These are phyloP conservation scores for Luzula sylvatica DNA, from an alignment of 176 grass and related monocot genomes.

Conservation along the genomic window DNA sequence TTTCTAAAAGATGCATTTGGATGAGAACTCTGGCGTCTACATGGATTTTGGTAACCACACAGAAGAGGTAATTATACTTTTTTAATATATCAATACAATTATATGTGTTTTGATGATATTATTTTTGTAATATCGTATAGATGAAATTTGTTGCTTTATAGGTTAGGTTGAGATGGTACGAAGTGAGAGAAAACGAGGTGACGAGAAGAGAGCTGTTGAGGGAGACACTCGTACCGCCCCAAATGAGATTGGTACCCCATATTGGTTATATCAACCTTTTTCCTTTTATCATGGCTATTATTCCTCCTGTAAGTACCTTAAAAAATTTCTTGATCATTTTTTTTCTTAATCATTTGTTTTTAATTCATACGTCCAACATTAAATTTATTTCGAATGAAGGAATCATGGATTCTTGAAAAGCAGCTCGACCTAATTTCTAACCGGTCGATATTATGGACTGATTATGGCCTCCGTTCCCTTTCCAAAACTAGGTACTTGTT, in stretches of 20 bases:
- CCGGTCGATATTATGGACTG: conserved; percentile 76
- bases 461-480: conserved; percentile 86
- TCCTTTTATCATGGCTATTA: conserved; percentile 89
- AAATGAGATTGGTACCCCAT: conserved; percentile 76
- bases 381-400: conserved; percentile 21
- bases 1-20: conserved; percentile 76
- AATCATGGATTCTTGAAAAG: conserved; percentile 84
- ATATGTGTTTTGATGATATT: background rate
- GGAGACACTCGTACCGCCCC: conserved; percentile 60
- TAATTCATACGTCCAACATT: background rate
- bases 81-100: background rate
- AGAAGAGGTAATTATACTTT: conserved; percentile 58
- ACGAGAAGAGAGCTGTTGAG: conserved; percentile 61
- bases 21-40: conserved; percentile 61
- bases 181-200: conserved; percentile 40
- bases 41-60: conserved; percentile 92
- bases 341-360: background rate
- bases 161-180: conserved; percentile 83
- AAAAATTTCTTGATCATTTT: conserved; percentile 9
- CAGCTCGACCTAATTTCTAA: conserved; percentile 82
- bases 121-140: conserved; percentile 13
- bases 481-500: conserved; percentile 65
- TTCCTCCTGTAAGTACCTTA: conserved; percentile 62
- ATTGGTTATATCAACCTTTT: conserved; percentile 96
- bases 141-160: conserved; percentile 22